phyloP scores from a whole-genome alignment of 768 basidiomycete genomes.

The Rossbeevera mucosa region DNA sequence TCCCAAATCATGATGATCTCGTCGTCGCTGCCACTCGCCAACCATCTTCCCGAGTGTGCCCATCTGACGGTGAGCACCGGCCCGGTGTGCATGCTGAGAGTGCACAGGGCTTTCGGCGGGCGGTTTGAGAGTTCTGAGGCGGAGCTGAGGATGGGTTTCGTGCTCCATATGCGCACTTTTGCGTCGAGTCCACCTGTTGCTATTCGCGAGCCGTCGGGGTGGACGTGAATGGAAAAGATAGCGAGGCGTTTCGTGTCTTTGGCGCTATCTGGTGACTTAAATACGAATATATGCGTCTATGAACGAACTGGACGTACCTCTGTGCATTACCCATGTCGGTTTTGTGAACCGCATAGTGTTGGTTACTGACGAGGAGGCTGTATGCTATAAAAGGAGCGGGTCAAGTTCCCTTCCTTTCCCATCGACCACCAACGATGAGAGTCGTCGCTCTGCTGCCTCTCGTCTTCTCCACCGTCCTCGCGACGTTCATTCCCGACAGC shows the following conservation, averaged over 20 bases:
- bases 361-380: neutral
- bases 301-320: constrained; percentile 36
- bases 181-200: constrained; percentile 97
- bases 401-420: neutral
- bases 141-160: constrained; percentile 84
- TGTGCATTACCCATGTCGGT: constrained; percentile 83
- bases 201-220: constrained; percentile 92
- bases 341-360: constrained; percentile 77
- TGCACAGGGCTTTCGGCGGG: constrained; percentile 85
- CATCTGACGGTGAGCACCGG: constrained; percentile 89
- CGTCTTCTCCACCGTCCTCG: constrained; percentile 34
- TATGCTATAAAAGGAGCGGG: neutral
- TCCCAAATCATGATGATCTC: constrained; percentile 97
- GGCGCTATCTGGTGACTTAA: constrained; percentile 32
- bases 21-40: constrained; percentile 96
- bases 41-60: constrained; percentile 90
- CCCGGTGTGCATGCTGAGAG: constrained; percentile 89
- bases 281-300: neutral
- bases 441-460: constrained; percentile 32
- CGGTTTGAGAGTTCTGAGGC: constrained; percentile 61
- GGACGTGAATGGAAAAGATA: constrained; percentile 91
- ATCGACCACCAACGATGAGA: constrained; percentile 34
- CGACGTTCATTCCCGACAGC: constrained; percentile 36
- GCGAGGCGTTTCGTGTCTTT: constrained; percentile 65
- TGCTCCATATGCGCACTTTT: constrained; percentile 96